A percentile compares a stretch with the other conserved stretches of the same genome.
Evolutionary conservation across 2,329 filamentous ascomycete species (phyloP).

Genomic region (Lachnellula subtilissima): DNA sequence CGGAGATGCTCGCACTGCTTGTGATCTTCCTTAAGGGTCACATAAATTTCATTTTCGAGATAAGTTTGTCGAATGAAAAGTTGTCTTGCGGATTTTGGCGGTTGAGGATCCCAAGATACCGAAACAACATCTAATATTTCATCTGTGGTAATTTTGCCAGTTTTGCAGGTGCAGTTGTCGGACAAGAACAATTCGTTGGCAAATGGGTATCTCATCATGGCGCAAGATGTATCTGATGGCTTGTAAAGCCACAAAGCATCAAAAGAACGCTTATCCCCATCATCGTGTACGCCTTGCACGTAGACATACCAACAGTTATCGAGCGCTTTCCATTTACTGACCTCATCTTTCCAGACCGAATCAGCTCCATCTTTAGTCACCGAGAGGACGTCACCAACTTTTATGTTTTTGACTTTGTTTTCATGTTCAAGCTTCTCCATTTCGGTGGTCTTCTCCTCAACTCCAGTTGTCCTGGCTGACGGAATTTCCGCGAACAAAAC

Average conservation of each 20-base stretch:
- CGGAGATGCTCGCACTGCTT: conserved; percentile 45
- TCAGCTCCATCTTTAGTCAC: conserved; percentile 39
- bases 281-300: conserved; percentile 52
- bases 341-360: conserved; percentile 52
- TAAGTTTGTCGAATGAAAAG: conserved; percentile 72
- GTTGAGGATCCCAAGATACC: conserved; percentile 53
- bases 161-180: conserved; percentile 65
- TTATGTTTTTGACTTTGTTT: conserved; percentile 45
- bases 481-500: not conserved
- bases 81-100: conserved; percentile 36
- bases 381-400: conserved; percentile 45
- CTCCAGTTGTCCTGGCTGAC: not conserved
- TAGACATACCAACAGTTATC: conserved; percentile 65
- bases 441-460: not conserved
- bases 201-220: conserved; percentile 62
- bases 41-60: conserved; percentile 54
- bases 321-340: conserved; percentile 38
- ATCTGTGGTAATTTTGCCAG: conserved; percentile 42
- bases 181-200: conserved; percentile 72
- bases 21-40: conserved; percentile 51
- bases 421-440: conserved; percentile 21
- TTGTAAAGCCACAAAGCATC: conserved; percentile 72
- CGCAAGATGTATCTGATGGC: conserved; percentile 66
- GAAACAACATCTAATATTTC: conserved; percentile 54
- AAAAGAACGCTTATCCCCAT: conserved; percentile 40